Evolutionary conservation across 2,329 filamentous ascomycete genomes (phyloP).

Genomic region (Fusarium succisae): DNA sequence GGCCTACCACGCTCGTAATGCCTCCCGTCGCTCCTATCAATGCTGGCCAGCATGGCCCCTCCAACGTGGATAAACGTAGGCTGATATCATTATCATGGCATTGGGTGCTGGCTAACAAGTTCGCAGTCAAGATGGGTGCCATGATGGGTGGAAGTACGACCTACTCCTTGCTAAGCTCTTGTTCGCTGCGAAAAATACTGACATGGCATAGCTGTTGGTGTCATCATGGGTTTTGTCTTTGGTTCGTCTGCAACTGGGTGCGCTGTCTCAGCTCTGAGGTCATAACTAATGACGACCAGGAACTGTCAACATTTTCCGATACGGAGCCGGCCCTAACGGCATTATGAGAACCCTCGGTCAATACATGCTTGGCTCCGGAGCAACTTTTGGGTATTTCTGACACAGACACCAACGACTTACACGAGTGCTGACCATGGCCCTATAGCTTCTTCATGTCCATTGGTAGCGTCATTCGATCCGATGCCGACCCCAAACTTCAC

Average conservation of each 20-base stretch:
- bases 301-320: constrained; percentile 93
- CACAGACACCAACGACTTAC: neutral
- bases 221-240: constrained; percentile 98
- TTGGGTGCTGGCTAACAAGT: constrained; percentile 30
- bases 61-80: constrained; percentile 65
- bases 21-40: constrained; percentile 54
- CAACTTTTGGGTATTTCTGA: constrained; percentile 84
- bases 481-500: constrained; percentile 79
- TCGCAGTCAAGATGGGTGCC: constrained; percentile 83
- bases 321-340: constrained; percentile 91
- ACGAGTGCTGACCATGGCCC: constrained; percentile 28
- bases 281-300: constrained; percentile 60
- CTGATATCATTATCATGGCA: constrained; percentile 9
- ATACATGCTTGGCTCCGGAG: constrained; percentile 95
- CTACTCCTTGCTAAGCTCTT: constrained; percentile 38
- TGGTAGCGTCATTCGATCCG: constrained; percentile 93
- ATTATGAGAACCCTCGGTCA: constrained; percentile 94
- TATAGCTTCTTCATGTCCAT: constrained; percentile 96
- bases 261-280: neutral
- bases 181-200: constrained; percentile 37
- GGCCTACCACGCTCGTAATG: constrained; percentile 43
- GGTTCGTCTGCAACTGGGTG: constrained; percentile 62
- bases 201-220: constrained; percentile 78
- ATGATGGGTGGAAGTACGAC: constrained; percentile 96
- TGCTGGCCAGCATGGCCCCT: constrained; percentile 58